Conservation (phyloP, 768 basidiomycete genomes). For the Boletus tylopilopsis region DNA sequence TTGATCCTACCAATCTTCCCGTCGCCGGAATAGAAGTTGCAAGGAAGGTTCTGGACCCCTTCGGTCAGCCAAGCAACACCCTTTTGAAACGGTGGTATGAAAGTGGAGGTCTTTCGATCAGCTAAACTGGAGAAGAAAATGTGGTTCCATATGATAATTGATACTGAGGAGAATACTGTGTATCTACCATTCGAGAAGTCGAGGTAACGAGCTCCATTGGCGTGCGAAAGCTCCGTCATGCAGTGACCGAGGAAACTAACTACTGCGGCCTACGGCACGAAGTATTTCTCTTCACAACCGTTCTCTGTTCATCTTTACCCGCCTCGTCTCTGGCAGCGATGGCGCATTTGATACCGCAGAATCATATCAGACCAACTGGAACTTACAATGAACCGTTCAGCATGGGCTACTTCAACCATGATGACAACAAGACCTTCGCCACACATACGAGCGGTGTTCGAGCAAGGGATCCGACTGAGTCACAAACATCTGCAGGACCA, state of each 20-base stretch:
- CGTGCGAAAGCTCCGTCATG: slow-evolving; percentile 19
- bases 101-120: slow-evolving; percentile 34
- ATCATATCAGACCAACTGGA: slow-evolving; percentile 9
- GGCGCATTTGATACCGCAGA: slow-evolving; percentile 16
- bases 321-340: slow-evolving; percentile 26
- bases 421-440: slow-evolving; percentile 19
- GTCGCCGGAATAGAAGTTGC: slow-evolving; percentile 39
- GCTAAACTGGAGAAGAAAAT: slow-evolving; percentile 6
- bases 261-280: no score
- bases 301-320: not conserved
- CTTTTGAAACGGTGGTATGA: slow-evolving; percentile 36
- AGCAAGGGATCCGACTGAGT: slow-evolving; percentile 8
- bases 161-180: no score
- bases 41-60: slow-evolving; percentile 41
- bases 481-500: slow-evolving; percentile 4
- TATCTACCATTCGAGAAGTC: not conserved
- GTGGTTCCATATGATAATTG: no score
- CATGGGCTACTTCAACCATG: slow-evolving; percentile 5
- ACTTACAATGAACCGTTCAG: slow-evolving; percentile 21
- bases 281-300: not conserved
- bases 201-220: not conserved
- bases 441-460: slow-evolving; percentile 21
- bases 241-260: no score
- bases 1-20: slow-evolving; percentile 31
- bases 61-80: slow-evolving; percentile 37